phyloP scores from a whole-genome alignment of 148 eudicot genomes.

The Limonium bicolor region DNA sequence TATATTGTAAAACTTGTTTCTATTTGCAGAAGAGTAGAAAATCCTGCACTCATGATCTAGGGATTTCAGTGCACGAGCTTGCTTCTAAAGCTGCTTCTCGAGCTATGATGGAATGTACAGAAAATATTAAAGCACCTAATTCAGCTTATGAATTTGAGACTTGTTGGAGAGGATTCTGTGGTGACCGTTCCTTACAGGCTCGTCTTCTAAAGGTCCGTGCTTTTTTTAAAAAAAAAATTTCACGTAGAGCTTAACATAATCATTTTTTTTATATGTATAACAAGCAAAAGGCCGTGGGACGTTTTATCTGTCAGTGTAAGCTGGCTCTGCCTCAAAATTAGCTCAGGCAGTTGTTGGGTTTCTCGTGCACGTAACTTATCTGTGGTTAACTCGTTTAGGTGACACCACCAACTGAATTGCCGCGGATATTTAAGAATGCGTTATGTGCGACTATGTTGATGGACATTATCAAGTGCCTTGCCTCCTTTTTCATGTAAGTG shows the following conservation, averaged over 20 bases:
- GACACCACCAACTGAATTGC: constrained; percentile 55
- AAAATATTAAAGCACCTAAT: constrained; percentile 54
- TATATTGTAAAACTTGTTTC: too few species aligned
- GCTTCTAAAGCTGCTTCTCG: constrained; percentile 85
- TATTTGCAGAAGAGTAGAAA: constrained; percentile 16
- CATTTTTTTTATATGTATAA: too few species aligned
- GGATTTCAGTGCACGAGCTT: constrained; percentile 65
- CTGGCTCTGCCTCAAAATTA: too few species aligned
- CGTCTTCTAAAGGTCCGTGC: constrained; percentile 60
- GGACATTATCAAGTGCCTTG: constrained; percentile 58
- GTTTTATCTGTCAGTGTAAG: too few species aligned
- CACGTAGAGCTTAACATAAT: too few species aligned
- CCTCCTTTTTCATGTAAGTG: constrained; percentile 55
- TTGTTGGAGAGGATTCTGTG: constrained; percentile 74
- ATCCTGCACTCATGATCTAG: constrained; percentile 30
- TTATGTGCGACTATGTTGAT: constrained; percentile 65
- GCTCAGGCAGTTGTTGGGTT: too few species aligned
- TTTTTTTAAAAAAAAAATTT: too few species aligned
- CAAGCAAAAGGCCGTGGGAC: too few species aligned
- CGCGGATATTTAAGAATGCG: constrained; percentile 72
- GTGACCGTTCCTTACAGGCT: constrained; percentile 66
- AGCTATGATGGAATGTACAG: constrained; percentile 68
- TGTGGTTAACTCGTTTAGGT: constrained; percentile 28
- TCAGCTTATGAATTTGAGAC: constrained; percentile 95
- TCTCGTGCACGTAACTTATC: too few species aligned